Evolutionary conservation across 2,329 filamentous ascomycete genomes (phyloP), one percentile per base, ranked within the genome.

Genomic region (Rutstroemia sp.): DNA sequence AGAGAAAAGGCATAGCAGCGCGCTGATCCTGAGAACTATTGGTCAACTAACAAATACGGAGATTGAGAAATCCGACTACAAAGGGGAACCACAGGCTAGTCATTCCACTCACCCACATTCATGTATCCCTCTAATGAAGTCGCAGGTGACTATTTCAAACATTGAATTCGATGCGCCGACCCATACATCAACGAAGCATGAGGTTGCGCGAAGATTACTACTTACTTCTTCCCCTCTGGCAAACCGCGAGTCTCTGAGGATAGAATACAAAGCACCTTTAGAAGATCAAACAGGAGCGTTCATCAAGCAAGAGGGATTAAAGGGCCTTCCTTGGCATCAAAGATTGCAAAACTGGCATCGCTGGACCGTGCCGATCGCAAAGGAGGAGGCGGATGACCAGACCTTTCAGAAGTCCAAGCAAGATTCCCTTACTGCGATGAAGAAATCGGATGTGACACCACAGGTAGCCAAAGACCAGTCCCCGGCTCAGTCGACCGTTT

Each of bases 301-400:
- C 30, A 38, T 65, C 10, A 48, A 56, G 27, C 63, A 63, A 53
- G 48, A 56, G 47, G 38, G 54, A 10, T 48, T 51, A n/a, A 50
- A 57, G 6, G 60, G 51, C 17, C 57, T 70, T 42, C 51, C 61
- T 16, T 70, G 68, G 68, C 62, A 61, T 12, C 61, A 68, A 23
- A 63, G 57, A 47, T 42, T 66, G n/a, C 60, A 63, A 41, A 42
- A 58, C 17, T 70, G 68, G 68, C 56, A 57, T 25, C 58, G 68
- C 57, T 69, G 63, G 61, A 62, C 59, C 7, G 51, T 62, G n/a
- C 59, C 68, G 10, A 61, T 64, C 19, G 27, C 38, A 38, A 56
- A 60, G 19, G 16, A 42, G 1, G 19, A 25, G 6, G n/a, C 34
- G 9, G 16, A 2, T 17, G 10, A 17, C 10, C 27, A n/a, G 38